A percentile compares a stretch with the other conserved stretches of the same genome.
These are phyloP conservation scores for Chlorella sp. DNA, from an alignment of 139 green algal species.

Conservation along the genomic window DNA sequence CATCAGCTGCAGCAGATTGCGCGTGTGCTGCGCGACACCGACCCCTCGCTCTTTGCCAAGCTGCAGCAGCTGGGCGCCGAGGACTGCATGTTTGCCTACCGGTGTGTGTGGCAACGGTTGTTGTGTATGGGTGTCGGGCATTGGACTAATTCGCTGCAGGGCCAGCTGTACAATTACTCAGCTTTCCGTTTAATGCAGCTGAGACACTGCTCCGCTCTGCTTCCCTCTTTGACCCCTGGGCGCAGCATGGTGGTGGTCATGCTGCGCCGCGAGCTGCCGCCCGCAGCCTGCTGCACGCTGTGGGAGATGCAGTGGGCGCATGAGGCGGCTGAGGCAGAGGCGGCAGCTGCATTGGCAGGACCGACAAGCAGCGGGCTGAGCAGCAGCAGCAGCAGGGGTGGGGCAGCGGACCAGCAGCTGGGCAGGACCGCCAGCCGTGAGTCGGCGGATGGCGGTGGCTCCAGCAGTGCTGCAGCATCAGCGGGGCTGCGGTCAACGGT, in stretches of 20 bases:
- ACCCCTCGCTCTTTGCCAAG: conserved; percentile 55
- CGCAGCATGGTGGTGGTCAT: conserved; percentile 67
- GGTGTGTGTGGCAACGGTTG: too few species aligned
- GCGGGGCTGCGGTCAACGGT: background rate
- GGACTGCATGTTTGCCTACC: conserved; percentile 89
- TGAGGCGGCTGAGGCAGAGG: background rate
- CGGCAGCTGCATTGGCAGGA: background rate
- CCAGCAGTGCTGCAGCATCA: background rate
- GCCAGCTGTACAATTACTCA: too few species aligned
- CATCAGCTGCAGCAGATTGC: conserved; percentile 66
- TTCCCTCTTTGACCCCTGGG: too few species aligned
- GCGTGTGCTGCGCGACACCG: conserved; percentile 57
- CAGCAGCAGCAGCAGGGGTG: conserved; percentile 13
- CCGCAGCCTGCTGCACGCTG: conserved; percentile 56
- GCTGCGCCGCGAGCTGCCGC: conserved; percentile 79
- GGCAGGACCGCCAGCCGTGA: background rate
- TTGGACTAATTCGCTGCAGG: too few species aligned
- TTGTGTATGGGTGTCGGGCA: too few species aligned
- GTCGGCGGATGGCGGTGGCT: background rate
- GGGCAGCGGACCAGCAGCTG: background rate
- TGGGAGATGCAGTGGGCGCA: conserved; percentile 48
- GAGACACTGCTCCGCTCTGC: too few species aligned
- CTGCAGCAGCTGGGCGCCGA: conserved; percentile 62
- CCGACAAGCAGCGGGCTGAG: background rate
- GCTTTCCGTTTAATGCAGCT: too few species aligned